Evolutionary conservation across 2,329 filamentous ascomycete species (phyloP).

Genomic region (Boeremia lycopersici): DNA sequence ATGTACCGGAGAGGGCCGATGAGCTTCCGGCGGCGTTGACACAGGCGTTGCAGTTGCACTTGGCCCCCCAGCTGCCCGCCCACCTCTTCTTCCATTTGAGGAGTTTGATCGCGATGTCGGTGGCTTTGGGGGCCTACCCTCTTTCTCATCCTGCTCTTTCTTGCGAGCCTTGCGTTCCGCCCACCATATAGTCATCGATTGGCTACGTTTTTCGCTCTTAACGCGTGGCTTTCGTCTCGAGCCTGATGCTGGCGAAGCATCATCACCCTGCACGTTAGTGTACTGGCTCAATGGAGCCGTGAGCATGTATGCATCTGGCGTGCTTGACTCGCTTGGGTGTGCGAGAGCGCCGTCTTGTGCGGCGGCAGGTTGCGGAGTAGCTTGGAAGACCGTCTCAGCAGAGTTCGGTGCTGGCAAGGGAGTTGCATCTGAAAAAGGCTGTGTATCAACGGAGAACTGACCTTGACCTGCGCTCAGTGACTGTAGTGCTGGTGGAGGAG

Average conservation of each 20-base stretch:
- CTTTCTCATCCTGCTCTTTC: constrained; percentile 41
- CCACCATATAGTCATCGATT: constrained; percentile 56
- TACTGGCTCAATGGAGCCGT: constrained; percentile 45
- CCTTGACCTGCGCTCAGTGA: constrained; percentile 47
- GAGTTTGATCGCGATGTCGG: constrained; percentile 34
- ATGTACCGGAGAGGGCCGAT: constrained; percentile 24
- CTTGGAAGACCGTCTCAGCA: constrained; percentile 44
- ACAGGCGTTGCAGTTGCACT: constrained; percentile 27
- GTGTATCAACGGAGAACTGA: constrained; percentile 45
- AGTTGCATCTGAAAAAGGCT: constrained; percentile 26
- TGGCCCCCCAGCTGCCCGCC: constrained; percentile 26
- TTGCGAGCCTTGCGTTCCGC: constrained; percentile 50
- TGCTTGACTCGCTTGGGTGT: constrained; percentile 32
- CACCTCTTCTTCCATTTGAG: constrained; percentile 29
- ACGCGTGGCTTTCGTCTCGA: constrained; percentile 47
- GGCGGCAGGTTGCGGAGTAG: constrained; percentile 37
- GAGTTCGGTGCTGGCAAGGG: constrained; percentile 34
- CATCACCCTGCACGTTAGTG: constrained; percentile 34
- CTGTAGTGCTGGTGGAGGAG: constrained; percentile 38
- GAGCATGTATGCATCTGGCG: constrained; percentile 44
- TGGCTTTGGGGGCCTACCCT: constrained; percentile 27
- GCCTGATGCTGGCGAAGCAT: constrained; percentile 31
- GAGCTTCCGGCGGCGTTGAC: constrained; percentile 22
- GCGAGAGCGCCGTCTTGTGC: constrained; percentile 27
- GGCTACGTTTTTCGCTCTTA: constrained; percentile 52